Evolutionary conservation across 2,329 filamentous ascomycete genomes (phyloP), one percentile per base, ranked within the genome.

Genomic region (Fusarium sarcochroum): DNA sequence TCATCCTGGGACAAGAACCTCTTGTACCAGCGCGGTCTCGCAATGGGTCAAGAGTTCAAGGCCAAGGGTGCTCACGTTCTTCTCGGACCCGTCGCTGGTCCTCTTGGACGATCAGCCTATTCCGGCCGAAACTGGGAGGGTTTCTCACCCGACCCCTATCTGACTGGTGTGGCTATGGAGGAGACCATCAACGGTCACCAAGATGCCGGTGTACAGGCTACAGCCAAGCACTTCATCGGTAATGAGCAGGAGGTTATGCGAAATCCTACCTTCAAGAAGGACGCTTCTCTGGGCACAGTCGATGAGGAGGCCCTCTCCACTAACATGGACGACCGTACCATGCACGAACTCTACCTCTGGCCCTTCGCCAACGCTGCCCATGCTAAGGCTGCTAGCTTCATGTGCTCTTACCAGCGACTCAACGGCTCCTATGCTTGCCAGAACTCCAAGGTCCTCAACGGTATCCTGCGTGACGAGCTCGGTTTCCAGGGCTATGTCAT

Each of bases 351-450:
- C 2, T 78, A 79, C 68, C 77, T 78, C 35, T 78, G 77, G 77
- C 77, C 77, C 7, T 78, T 78, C 37, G 76, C 76, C 63, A 75
- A 78, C 30, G 77, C 76, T 15, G 73, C 75, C 47, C 72, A 71
- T 44, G 76, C 78, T 13, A 72, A 75, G 38, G 75, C 75, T n/a
- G 68, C 77, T 5, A 75, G 72, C 25, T 66, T 89, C 65, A 90
- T 90, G 89, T 89, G 88, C 77, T 88, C 89, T 0, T 93, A 93
- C 82, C 89, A 93, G 74, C 90, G 92, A 73, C 77, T 94, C 78
- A 97, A 97, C 82, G 93, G 93, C 78, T 93, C 89, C 13, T 93
- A 93, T 71, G 86, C 80, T n/a, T 96, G 93, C 79, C 91, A 95
- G 75, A 96, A 96, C 82, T 91, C 90, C 34, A 90, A 91, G 74